Evolutionary conservation across 495 filamentous ascomycete genomes (phyloP), one percentile per base, ranked within the genome.

Genomic region (Aspergillus nidulans): DNA sequence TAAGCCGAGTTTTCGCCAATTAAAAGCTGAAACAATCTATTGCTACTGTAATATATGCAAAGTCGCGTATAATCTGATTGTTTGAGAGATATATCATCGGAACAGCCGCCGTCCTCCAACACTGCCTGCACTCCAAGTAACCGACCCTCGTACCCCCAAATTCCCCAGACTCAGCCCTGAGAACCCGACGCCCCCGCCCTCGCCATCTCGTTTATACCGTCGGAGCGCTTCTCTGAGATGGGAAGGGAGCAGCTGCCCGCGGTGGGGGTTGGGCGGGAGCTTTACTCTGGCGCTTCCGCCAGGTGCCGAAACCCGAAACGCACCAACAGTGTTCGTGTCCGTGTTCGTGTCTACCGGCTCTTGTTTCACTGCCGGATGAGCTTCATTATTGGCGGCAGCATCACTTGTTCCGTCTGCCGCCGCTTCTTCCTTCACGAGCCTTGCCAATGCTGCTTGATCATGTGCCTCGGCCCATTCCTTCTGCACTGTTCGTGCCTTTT

Each of bases 171-270:
- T 83, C 60, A 91, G 66, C 52, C 88, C 87, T 1, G 84, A 85
- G 43, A 91, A 81, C 4, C 88, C 86, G 6, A 86, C 87, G 13
- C 83, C 84, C 21, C 89, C 90, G 4, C 82, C 78, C 47, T 82
- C 76, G 13, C 76, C 70, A 62, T 85, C 77, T 42, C 80, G 80
- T 67, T 86, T 87, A 59, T 87, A 86, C 50, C 91, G 79, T 50
- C 90, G 77, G 23, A 87, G 70, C 10, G 89, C 89, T 67, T 96
- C 89, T 20, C 89, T 77, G 32, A 96, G 70, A 74, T 96, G 91
- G 52, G 91, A 85, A 0, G 91, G 90, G 23, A 88, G 79, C 40
- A 96, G 66, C 13, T 90, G 89, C 0, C 87, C 90, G 15, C 84
- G 79, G 59, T 82, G 73, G 0, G 73, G 76, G 41, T 77, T 77